phyloP scores from a whole-genome alignment of 345 rosid species.

The Brassica juncea region DNA sequence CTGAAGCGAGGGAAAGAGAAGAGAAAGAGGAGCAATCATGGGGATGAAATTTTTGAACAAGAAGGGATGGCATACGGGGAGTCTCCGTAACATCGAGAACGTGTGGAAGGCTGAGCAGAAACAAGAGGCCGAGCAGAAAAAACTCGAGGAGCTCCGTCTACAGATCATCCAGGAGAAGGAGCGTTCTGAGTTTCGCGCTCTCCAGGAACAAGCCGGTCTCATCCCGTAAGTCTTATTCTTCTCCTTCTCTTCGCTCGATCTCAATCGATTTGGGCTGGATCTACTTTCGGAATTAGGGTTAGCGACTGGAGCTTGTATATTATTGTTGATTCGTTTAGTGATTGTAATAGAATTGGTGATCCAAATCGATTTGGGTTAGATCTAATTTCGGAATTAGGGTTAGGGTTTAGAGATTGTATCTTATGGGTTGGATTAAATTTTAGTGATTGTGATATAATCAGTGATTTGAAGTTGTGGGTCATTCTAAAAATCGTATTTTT shows the following conservation, averaged over 20 bases:
- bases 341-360: constrained; percentile 2
- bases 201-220: constrained; percentile 93
- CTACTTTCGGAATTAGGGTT: constrained; percentile 36
- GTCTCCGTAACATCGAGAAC: constrained; percentile 90
- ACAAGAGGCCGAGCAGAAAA: constrained; percentile 91
- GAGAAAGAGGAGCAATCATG: constrained; percentile 44
- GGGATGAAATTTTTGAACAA: constrained; percentile 97
- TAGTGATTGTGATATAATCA: neutral
- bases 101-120: constrained; percentile 99
- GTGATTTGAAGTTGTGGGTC: constrained; percentile 9
- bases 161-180: constrained; percentile 93
- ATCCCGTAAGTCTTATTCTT: constrained; percentile 58
- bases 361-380: neutral
- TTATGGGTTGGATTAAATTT: neutral
- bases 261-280: constrained; percentile 13
- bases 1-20: constrained; percentile 9
- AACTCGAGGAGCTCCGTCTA: constrained; percentile 90
- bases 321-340: neutral
- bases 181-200: constrained; percentile 83
- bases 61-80: constrained; percentile 99
- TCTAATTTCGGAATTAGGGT: neutral
- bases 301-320: neutral
- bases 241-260: neutral
- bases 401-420: neutral
- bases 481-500: constrained; percentile 9